Conservation (phyloP, 768 basidiomycete species). For the Russula griseocarnosa region DNA sequence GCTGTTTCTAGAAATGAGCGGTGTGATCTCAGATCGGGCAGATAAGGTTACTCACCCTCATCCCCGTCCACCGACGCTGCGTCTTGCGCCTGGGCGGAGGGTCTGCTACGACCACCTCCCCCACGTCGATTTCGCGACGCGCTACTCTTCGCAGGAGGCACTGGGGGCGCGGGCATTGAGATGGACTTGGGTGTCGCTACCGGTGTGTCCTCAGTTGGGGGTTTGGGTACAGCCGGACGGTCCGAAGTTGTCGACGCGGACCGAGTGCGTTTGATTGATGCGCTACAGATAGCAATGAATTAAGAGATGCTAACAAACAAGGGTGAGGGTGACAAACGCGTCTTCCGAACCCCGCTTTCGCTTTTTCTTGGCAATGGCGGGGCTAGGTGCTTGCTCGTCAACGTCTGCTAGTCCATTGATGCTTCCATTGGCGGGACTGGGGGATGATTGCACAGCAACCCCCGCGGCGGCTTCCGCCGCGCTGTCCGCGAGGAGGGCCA, state of each 20-base stretch:
- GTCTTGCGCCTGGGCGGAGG: constrained; percentile 33
- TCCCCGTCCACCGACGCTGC: constrained; percentile 48
- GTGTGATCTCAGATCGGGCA: constrained; percentile 32
- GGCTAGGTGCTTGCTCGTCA: constrained; percentile 48
- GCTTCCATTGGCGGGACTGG: constrained; percentile 35
- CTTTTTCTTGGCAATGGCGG: constrained; percentile 52
- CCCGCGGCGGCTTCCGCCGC: constrained; percentile 72
- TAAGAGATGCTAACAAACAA: constrained; percentile 22
- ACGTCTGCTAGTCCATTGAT: constrained; percentile 40
- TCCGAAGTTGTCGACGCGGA: constrained; percentile 73
- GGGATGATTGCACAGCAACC: constrained; percentile 44
- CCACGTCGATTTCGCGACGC: constrained; percentile 33
- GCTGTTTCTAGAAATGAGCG: constrained; percentile 30
- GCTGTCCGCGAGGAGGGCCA: constrained; percentile 54
- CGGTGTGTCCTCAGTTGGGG: constrained; percentile 45
- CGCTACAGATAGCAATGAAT: constrained; percentile 34
- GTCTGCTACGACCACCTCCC: constrained; percentile 33
- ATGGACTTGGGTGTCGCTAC: constrained; percentile 28
- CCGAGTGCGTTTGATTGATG: constrained; percentile 66
- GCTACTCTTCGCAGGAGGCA: constrained; percentile 29
- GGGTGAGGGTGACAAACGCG: constrained; percentile 43
- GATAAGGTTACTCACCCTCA: constrained; percentile 49
- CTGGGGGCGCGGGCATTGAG: constrained; percentile 28
- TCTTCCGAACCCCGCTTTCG: constrained; percentile 76
- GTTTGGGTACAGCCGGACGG: constrained; percentile 41